These are phyloP conservation scores for Fusarium sublunatum DNA, from an alignment of 2,329 filamentous ascomycete species.

Conservation along the genomic window DNA sequence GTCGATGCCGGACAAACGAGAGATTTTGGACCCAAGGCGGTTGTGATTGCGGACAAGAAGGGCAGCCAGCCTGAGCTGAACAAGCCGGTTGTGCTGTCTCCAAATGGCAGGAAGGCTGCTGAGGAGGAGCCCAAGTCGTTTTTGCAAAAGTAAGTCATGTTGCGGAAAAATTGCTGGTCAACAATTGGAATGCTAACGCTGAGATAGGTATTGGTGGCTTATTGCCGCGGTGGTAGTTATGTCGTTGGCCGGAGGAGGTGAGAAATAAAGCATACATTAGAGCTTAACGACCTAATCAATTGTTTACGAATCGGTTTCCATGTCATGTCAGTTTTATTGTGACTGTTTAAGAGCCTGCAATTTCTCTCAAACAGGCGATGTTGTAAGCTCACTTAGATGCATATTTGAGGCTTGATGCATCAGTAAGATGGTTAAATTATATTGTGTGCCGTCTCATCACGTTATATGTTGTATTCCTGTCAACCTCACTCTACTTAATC, in stretches of 20 bases:
- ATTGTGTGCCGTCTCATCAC: too few relatives aligned
- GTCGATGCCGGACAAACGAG: constrained; percentile 73
- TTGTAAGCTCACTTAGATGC: too few relatives aligned
- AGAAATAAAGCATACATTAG: constrained; percentile 57
- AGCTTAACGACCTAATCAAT: constrained; percentile 8
- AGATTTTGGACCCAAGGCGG: constrained; percentile 71
- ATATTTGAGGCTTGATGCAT: background rate
- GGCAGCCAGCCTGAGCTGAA: constrained; percentile 71
- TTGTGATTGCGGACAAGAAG: constrained; percentile 59
- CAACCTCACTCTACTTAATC: too few relatives aligned
- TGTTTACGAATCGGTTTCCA: background rate
- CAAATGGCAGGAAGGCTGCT: constrained; percentile 68
- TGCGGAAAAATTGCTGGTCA: background rate
- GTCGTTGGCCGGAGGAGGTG: constrained; percentile 63
- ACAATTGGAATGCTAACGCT: constrained; percentile 49
- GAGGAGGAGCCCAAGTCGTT: constrained; percentile 71
- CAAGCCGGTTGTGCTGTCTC: constrained; percentile 70
- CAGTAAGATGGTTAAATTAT: too few relatives aligned
- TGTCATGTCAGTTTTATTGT: background rate
- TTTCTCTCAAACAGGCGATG: too few relatives aligned
- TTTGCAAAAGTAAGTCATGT: constrained; percentile 69
- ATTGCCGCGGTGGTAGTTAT: constrained; percentile 65
- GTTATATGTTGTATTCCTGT: too few relatives aligned
- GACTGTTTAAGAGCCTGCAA: background rate
- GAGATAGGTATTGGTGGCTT: constrained; percentile 73